These are phyloP conservation scores for Suillus hirtellus DNA, from an alignment of 768 basidiomycete genomes.

Conservation along the genomic window DNA sequence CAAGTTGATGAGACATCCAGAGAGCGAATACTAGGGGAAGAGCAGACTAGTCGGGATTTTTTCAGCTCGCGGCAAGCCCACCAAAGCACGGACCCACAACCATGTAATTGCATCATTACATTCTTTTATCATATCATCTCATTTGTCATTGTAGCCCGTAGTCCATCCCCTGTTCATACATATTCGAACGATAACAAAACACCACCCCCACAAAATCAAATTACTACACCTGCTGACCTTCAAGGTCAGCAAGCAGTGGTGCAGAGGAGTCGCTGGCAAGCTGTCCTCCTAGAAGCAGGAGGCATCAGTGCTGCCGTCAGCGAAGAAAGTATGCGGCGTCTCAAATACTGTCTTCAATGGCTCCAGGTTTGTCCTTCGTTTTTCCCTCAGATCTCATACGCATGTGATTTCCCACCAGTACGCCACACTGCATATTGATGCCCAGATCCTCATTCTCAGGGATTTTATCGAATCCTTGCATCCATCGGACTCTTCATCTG, in stretches of 20 bases:
- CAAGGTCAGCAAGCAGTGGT: constrained; percentile 53
- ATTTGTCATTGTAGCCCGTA: constrained; percentile 12
- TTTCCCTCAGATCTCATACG: not conserved
- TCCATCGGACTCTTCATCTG: constrained; percentile 27
- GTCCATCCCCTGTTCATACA: not conserved
- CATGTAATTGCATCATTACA: constrained; percentile 14
- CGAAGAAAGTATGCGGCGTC: constrained; percentile 85
- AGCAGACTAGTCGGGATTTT: constrained; percentile 11
- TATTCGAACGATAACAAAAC: constrained; percentile 20
- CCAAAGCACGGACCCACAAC: constrained; percentile 1
- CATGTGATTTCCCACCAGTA: constrained; percentile 49
- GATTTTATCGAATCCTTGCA: constrained; percentile 79
- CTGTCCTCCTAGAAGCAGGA: constrained; percentile 81
- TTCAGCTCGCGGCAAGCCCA: constrained; percentile 1
- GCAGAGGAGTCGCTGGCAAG: constrained; percentile 82
- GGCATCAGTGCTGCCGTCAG: constrained; percentile 86
- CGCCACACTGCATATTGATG: constrained; percentile 84
- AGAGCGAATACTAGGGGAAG: not conserved
- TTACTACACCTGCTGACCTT: constrained; percentile 17
- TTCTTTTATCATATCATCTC: constrained; percentile 8
- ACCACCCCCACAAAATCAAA: constrained; percentile 25
- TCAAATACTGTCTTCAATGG: constrained; percentile 88
- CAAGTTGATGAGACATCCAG: constrained; percentile 21
- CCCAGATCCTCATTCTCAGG: constrained; percentile 80
- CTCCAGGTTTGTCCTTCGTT: constrained; percentile 58